phyloP scores from a whole-genome alignment of 306 rosid genomes.

The Cercis canadensis region DNA sequence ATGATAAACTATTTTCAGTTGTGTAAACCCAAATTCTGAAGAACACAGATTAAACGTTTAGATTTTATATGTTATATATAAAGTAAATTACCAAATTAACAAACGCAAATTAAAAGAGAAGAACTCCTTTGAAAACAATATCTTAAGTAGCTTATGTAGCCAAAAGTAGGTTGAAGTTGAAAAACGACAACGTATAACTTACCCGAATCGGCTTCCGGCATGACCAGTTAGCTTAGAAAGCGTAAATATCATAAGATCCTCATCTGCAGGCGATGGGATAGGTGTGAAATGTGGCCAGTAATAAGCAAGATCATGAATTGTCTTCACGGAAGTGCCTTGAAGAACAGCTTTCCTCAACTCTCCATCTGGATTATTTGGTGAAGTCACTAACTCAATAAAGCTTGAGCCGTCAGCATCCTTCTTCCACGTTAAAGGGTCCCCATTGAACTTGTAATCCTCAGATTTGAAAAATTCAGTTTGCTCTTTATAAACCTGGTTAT shows the following conservation, averaged over 20 bases:
- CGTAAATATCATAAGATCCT: slow-evolving; percentile 56
- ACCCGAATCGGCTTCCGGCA: slow-evolving; percentile 60
- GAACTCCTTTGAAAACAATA: no score
- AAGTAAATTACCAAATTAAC: no score
- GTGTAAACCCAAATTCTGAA: no score
- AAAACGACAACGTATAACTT: not conserved
- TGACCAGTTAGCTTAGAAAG: slow-evolving; percentile 66
- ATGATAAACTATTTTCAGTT: no score
- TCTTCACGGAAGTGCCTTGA: slow-evolving; percentile 41
- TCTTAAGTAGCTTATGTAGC: no score
- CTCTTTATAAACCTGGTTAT: slow-evolving; percentile 39
- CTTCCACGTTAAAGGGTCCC: slow-evolving; percentile 42
- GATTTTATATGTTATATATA: no score
- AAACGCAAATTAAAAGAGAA: no score
- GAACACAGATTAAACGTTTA: no score
- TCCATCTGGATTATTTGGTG: slow-evolving; percentile 74
- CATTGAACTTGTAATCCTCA: slow-evolving; percentile 43
- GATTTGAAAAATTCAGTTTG: slow-evolving; percentile 48
- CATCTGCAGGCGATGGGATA: slow-evolving; percentile 46
- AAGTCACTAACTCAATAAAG: slow-evolving; percentile 61
- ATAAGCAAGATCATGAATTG: slow-evolving; percentile 54
- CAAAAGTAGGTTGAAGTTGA: no score
- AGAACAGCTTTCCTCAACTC: slow-evolving; percentile 40
- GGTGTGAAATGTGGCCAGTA: slow-evolving; percentile 68
- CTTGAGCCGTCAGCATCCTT: slow-evolving; percentile 12